Evolutionary conservation across 768 basidiomycete genomes (phyloP).

Genomic region (Boletus fagicola): DNA sequence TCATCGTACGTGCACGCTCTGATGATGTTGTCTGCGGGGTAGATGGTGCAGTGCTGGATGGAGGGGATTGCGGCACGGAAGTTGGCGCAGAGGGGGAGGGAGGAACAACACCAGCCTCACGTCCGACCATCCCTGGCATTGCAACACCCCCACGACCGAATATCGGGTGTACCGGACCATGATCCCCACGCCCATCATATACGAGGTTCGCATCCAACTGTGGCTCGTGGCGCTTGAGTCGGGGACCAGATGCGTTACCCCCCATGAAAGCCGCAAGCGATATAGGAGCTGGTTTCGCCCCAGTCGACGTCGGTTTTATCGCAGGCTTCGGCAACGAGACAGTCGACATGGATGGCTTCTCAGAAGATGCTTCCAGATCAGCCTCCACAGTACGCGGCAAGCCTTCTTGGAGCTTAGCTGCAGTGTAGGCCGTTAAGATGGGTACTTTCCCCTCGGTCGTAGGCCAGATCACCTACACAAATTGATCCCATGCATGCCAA

Average conservation of each 20-base stretch:
- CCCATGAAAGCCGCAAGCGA: slow-evolving; percentile 84
- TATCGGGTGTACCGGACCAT: slow-evolving; percentile 62
- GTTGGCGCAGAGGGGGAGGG: slow-evolving; percentile 9
- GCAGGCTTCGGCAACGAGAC: slow-evolving; percentile 13
- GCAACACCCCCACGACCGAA: slow-evolving; percentile 75
- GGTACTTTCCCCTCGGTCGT: background rate
- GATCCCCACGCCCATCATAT: slow-evolving; percentile 59
- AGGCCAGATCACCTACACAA: slow-evolving; percentile 29
- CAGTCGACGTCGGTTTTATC: slow-evolving; percentile 9
- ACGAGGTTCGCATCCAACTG: slow-evolving; percentile 67
- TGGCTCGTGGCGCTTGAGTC: slow-evolving; percentile 68
- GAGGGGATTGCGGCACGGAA: slow-evolving; percentile 2
- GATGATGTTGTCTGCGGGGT: slow-evolving; percentile 9
- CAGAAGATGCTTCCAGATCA: slow-evolving; percentile 11
- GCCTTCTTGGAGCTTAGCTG: slow-evolving; percentile 27
- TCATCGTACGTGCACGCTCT: slow-evolving; percentile 33
- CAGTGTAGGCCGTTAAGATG: slow-evolving; percentile 2
- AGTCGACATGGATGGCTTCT: slow-evolving; percentile 4
- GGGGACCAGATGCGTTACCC: slow-evolving; percentile 70
- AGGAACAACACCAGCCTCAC: slow-evolving; percentile 6
- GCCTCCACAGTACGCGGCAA: slow-evolving; percentile 5
- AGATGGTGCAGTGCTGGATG: background rate
- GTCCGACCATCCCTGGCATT: slow-evolving; percentile 64
- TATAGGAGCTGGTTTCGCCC: slow-evolving; percentile 45
- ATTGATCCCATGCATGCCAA: slow-evolving; percentile 37